Percentiles rank a stretch among this genome's conserved stretches.
Evolutionary conservation across 805 yeast genomes (phyloP).

Genomic region (Metschnikowia matae): DNA sequence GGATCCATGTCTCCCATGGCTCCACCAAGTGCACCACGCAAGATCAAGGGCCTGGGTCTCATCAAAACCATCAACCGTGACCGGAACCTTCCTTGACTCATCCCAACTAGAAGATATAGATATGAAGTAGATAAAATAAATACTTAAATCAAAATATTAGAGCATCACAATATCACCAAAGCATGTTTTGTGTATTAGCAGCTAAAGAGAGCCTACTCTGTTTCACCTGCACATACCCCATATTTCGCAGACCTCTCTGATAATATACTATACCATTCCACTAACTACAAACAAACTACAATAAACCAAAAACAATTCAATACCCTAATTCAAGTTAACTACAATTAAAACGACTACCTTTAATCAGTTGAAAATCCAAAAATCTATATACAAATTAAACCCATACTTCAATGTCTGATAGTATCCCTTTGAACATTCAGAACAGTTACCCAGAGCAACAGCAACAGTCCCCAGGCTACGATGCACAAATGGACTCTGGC

Average conservation of each 20-base stretch:
- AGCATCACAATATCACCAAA: too few relatives aligned
- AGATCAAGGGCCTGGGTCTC: slow-evolving; percentile 21
- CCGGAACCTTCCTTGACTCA: slow-evolving; percentile 18
- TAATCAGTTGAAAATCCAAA: too few relatives aligned
- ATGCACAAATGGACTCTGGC: slow-evolving; percentile 2
- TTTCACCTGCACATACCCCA: neutral
- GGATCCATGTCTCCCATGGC: slow-evolving; percentile 13
- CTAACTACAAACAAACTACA: too few relatives aligned
- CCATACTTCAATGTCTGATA: slow-evolving; percentile 26
- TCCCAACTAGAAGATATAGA: neutral
- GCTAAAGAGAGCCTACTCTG: neutral
- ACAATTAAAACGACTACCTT: neutral
- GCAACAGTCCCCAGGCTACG: slow-evolving; percentile 1
- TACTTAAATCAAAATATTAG: too few relatives aligned
- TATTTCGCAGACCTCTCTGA: neutral
- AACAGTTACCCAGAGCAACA: slow-evolving; percentile 1
- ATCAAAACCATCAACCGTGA: slow-evolving; percentile 20
- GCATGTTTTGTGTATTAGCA: too few relatives aligned
- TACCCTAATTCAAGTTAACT: neutral
- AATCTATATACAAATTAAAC: too few relatives aligned
- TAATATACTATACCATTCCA: neutral
- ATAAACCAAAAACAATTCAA: too few relatives aligned
- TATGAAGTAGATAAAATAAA: neutral
- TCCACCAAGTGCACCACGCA: slow-evolving; percentile 23
- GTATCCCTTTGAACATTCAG: slow-evolving; percentile 19